Base-by-base conservation (phyloP, 2,329 filamentous ascomycete species). In the Penicillium sp. region DNA sequence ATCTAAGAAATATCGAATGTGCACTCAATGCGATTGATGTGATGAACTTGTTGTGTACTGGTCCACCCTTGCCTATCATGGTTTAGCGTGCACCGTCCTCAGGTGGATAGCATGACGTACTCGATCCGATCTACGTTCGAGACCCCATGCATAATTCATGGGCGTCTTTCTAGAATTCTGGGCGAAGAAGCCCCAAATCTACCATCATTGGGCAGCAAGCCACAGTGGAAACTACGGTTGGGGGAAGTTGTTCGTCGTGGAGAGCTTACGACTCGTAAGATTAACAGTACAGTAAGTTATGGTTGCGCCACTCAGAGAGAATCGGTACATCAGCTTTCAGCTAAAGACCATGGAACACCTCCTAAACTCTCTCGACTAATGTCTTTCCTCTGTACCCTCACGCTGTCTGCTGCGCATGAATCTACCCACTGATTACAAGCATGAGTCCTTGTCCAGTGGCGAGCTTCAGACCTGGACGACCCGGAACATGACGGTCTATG, bases 401-500 rank as follows among this genome's bases (percentile, higher is more conserved):
- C 2, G 5, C 8, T 21, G 3, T 9, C 16, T 12, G 12, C 9
- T 21, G 7, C 34, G 9, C 34, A 21, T 4, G 9, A 9, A 12
- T 21, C 34, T 38, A 38, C 16, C 34, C 5, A 5, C 0, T 21
- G 16, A 16, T 9, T 38, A 38, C 28, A 28, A n/a, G 18, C 10
- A 15, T 33, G 15, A 6, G 13, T 9, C 26, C n/a, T 47, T 16
- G 44, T 21, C 47, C 31, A 52, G 56, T 60, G 56, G 54, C 54
- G 49, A 39, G 36, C 13, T 47, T 39, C 4, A 42, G 28, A 9
- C n/a, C 12, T 16, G 45, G 43, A n/a, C 41, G 42, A 47, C 52
- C 48, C 31, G 47, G 45, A 36, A 51, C 39, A 60, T 58, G 60
- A 61, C 56, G 52, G 47, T 42, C 16, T 33, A 60, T 57, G 56